A percentile compares a stretch with the other conserved stretches of the same genome.
phyloP scores from a whole-genome alignment of 2,329 filamentous ascomycete species.

The Teratosphaeria epicoccoides region DNA sequence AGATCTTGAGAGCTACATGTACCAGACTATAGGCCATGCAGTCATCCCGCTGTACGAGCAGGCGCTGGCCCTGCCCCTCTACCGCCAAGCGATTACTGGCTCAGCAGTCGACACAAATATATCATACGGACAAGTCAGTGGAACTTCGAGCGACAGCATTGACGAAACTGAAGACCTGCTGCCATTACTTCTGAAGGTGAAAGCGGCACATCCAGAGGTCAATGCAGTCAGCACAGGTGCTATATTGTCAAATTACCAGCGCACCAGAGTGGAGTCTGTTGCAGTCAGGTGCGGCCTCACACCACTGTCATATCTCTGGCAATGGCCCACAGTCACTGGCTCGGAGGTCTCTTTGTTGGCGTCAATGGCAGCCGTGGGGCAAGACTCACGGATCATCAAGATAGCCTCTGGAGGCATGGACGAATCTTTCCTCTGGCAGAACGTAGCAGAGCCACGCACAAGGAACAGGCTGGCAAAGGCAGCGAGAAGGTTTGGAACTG shows the following conservation, averaged over 20 bases:
- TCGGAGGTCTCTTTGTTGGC: constrained; percentile 49
- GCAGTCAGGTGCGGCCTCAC: constrained; percentile 71
- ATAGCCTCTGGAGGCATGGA: constrained; percentile 85
- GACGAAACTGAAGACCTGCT: constrained; percentile 89
- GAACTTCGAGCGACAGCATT: constrained; percentile 21
- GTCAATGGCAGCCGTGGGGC: constrained; percentile 68
- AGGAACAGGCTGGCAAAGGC: constrained; percentile 41
- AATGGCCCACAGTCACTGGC: constrained; percentile 65
- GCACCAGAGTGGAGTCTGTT: constrained; percentile 88
- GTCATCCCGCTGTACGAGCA: constrained; percentile 74
- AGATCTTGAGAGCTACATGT: constrained; percentile 97
- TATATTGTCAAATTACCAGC: constrained; percentile 90
- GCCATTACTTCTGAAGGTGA: constrained; percentile 59
- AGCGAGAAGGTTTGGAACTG: constrained; percentile 56
- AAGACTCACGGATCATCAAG: constrained; percentile 89
- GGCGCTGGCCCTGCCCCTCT: constrained; percentile 72
- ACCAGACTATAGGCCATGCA: constrained; percentile 88
- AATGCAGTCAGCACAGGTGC: constrained; percentile 86
- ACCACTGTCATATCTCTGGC: constrained; percentile 84
- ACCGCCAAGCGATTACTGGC: constrained; percentile 66
- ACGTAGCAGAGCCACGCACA: constrained; percentile 52
- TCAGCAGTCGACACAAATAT: constrained; percentile 57
- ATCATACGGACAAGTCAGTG: constrained; percentile 47
- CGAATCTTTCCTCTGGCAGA: constrained; percentile 67
- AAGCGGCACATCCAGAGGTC: constrained; percentile 60